Conservation (phyloP, 1,284 basidiomycete species). For the Melanopsichium pennsylvanicum region DNA sequence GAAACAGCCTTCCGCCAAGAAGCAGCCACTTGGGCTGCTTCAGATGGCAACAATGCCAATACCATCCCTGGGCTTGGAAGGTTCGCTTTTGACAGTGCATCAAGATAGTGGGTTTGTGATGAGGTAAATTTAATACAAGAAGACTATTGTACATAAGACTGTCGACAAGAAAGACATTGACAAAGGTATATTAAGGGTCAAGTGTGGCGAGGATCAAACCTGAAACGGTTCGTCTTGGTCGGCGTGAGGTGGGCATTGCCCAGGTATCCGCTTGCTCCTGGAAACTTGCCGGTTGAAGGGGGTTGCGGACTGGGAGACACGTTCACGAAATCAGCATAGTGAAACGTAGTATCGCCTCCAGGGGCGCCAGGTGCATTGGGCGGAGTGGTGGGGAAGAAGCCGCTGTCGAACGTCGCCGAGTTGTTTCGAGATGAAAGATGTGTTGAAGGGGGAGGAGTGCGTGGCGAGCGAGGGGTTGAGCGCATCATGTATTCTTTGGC, state of each 20-base stretch:
- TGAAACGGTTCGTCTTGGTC: constrained; percentile 16
- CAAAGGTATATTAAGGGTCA: background rate
- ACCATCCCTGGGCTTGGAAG: too few species aligned
- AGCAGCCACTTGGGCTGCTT: too few species aligned
- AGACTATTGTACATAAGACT: background rate
- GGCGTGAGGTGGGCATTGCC: constrained; percentile 11
- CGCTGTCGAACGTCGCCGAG: background rate
- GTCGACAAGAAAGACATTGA: background rate
- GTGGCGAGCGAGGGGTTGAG: constrained; percentile 1
- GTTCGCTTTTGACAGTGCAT: too few species aligned
- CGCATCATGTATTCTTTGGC: constrained; percentile 28
- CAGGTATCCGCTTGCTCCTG: background rate
- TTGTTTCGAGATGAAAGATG: too few species aligned
- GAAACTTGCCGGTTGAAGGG: constrained; percentile 9
- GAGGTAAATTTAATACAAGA: too few species aligned
- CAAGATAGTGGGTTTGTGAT: too few species aligned
- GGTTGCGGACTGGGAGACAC: constrained; percentile 50
- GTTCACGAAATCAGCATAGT: constrained; percentile 53
- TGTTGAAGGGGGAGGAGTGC: constrained; percentile 13
- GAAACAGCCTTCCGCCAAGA: too few species aligned
- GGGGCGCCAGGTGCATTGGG: constrained; percentile 22
- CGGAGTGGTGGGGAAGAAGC: constrained; percentile 8
- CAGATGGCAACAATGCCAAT: too few species aligned
- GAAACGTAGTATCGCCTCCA: constrained; percentile 44
- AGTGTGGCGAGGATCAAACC: constrained; percentile 11